Conservation (phyloP, 768 basidiomycete species). For the Tephrocybe sp. region DNA sequence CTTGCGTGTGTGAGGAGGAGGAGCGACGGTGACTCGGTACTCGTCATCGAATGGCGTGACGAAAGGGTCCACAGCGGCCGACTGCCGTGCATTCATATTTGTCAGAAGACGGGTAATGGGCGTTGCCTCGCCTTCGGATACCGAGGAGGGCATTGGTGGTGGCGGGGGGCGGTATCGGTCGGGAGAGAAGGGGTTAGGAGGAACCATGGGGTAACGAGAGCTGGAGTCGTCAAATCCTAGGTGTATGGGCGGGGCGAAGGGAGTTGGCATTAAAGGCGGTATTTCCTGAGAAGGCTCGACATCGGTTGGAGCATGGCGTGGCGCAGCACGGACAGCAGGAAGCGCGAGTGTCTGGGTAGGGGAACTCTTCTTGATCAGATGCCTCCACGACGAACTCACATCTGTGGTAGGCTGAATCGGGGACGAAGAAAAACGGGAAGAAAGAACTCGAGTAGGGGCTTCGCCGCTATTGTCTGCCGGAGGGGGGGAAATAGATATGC, state of each 20-base stretch:
- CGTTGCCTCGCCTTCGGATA: slow-evolving; percentile 19
- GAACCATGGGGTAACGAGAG: slow-evolving; percentile 4
- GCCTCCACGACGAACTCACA: slow-evolving; percentile 30
- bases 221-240: slow-evolving; percentile 28
- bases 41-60: slow-evolving; percentile 83
- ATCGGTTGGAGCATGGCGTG: slow-evolving; percentile 34
- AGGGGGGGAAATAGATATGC: slow-evolving; percentile 44
- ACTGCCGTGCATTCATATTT: slow-evolving; percentile 40
- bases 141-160: slow-evolving; percentile 18
- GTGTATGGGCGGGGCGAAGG: slow-evolving; percentile 30
- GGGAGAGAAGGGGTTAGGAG: not conserved
- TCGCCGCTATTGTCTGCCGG: slow-evolving; percentile 25
- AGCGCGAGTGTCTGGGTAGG: slow-evolving; percentile 22
- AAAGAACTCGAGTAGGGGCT: slow-evolving; percentile 14
- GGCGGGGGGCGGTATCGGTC: slow-evolving; percentile 5
- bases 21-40: slow-evolving; percentile 32
- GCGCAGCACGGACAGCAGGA: slow-evolving; percentile 30
- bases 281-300: slow-evolving; percentile 27
- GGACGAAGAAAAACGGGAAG: slow-evolving; percentile 38
- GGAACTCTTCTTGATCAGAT: slow-evolving; percentile 25
- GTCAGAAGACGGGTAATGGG: slow-evolving; percentile 48
- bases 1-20: slow-evolving; percentile 33
- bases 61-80: slow-evolving; percentile 56
- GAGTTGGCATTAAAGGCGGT: slow-evolving; percentile 14
- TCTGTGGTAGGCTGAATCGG: slow-evolving; percentile 26